A percentile compares a stretch with the other conserved stretches of the same genome.
Conservation (phyloP, 2,329 filamentous ascomycete genomes). For the Arthrobotrys sinensis region DNA sequence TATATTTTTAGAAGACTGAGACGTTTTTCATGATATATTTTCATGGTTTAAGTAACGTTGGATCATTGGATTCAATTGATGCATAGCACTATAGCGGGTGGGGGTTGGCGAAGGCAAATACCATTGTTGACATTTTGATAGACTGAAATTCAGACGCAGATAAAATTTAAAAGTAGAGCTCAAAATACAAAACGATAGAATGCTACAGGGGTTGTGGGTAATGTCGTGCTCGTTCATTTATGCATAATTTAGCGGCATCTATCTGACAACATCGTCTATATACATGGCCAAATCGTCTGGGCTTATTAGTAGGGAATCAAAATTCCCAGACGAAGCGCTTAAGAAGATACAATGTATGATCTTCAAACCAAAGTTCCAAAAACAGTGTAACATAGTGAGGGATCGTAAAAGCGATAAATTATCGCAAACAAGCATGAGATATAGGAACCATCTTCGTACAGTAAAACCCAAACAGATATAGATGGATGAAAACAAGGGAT, state of each 20-base stretch:
- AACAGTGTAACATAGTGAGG: not conserved
- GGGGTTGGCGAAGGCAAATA: not conserved
- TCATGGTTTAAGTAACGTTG: not conserved
- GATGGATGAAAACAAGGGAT: not conserved
- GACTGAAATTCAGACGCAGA: not conserved
- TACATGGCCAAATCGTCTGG: too few species aligned
- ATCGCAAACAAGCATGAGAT: not conserved
- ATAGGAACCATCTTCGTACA: slow-evolving; percentile 9
- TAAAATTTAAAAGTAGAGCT: too few species aligned
- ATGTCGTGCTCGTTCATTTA: too few species aligned
- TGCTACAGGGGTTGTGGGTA: too few species aligned
- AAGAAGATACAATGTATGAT: too few species aligned
- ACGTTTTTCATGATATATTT: not conserved
- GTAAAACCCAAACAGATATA: not conserved
- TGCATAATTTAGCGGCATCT: too few species aligned
- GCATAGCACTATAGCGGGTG: not conserved
- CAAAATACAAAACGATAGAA: too few species aligned
- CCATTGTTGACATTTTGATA: slow-evolving; percentile 1
- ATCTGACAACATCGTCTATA: too few species aligned
- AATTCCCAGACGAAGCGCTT: too few species aligned
- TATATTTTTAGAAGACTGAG: not conserved
- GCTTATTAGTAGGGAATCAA: too few species aligned
- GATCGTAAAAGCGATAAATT: not conserved
- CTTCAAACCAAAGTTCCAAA: too few species aligned
- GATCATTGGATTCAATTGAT: not conserved